Evolutionary conservation across 2,329 filamentous ascomycete genomes (phyloP), one percentile per base, ranked within the genome.

Genomic region (Colletotrichum chrysophilum): DNA sequence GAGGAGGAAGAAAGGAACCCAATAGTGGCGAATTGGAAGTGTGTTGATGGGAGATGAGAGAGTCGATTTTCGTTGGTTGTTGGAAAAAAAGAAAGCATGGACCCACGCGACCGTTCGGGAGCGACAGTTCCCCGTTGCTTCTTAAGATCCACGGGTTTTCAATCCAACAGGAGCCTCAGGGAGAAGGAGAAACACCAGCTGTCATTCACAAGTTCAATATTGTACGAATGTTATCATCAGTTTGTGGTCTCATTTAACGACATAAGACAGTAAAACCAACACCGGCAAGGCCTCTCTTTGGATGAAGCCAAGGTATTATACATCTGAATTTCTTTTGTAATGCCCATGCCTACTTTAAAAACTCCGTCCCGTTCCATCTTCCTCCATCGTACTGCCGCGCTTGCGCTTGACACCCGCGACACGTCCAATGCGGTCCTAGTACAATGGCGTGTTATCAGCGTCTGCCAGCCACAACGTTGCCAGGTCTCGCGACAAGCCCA

Each of bases 401-500:
- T 69, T 76, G 74, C 74, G 70, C 70, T 76, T 74, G 70, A 34
- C 65, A 52, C 58, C 74, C 48, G 74, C 62, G 10, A 74, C 70
- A 69, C 61, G 70, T 67, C 74, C 75, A 52, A 71, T 68, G 71
- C 67, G 55, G 60, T 70, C 62, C 78, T 79, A 87, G 78, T 85
- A 88, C 77, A 86, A 77, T 55, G 87, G 87, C 69, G 87, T 85
- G 66, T 87, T 88, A 82, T 94, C 92, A 21, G 92, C 91, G 77
- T 94, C 92, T 72, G 90, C 88, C 38, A 94, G 84, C 93, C 94
- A 96, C 69, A 93, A 87, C 80, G 88, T 90, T 16, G 91, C 93
- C 81, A 97, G 85, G 78, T 97, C 95, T 82, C 90, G 91, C 16
- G 95, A 94, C 80, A 98, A 84, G 4, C 93, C 94, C 67, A 95